Percentiles rank a stretch among this genome's conserved stretches.
Evolutionary conservation across 2,329 filamentous ascomycete species (phyloP).

Genomic region (Lachnellula suecica): DNA sequence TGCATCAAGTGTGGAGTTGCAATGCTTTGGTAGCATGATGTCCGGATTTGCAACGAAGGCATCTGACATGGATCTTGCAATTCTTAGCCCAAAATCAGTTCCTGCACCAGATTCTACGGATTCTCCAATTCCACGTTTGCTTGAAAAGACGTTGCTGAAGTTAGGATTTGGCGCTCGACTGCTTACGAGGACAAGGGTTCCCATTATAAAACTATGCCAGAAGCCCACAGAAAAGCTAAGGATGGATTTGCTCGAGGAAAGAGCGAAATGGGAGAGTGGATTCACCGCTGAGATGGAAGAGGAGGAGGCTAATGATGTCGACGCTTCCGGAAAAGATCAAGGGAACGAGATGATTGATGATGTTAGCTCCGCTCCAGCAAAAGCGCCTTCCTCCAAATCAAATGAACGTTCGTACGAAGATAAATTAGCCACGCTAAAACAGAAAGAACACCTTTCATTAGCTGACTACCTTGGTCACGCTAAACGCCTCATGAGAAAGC

Average conservation of each 20-base stretch:
- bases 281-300: conserved; percentile 36
- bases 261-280: conserved; percentile 69
- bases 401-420: conserved; percentile 5
- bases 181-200: conserved; percentile 75
- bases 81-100: conserved; percentile 64
- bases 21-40: conserved; percentile 78
- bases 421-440: conserved; percentile 23
- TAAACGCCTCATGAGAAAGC: conserved; percentile 28
- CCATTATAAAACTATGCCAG: conserved; percentile 85
- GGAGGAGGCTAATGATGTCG: conserved; percentile 24
- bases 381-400: background rate
- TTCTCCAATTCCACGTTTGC: conserved; percentile 67
- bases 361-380: background rate
- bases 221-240: conserved; percentile 62
- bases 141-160: conserved; percentile 74
- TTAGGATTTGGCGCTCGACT: conserved; percentile 74
- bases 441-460: conserved; percentile 29
- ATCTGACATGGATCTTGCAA: conserved; percentile 88
- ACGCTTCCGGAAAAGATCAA: background rate
- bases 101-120: conserved; percentile 52
- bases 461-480: conserved; percentile 31
- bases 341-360: conserved; percentile 25
- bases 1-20: conserved; percentile 60
- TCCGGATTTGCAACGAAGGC: conserved; percentile 84
- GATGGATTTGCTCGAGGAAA: conserved; percentile 60